Evolutionary conservation across 2,329 filamentous ascomycete species (phyloP).

Genomic region (Arthrocladium fulminans): DNA sequence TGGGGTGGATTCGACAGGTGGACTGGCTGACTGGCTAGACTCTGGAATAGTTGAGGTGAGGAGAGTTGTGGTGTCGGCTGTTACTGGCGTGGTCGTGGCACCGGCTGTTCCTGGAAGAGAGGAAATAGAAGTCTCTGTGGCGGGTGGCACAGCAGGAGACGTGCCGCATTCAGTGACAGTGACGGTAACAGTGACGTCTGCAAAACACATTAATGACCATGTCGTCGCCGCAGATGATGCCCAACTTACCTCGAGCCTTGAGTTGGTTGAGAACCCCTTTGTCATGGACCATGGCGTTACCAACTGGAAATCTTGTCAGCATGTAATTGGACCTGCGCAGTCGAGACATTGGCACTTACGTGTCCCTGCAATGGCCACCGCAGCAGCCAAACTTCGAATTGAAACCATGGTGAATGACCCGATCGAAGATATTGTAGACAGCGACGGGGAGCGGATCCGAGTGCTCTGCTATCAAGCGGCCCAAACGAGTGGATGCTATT

Average conservation of each 20-base stretch:
- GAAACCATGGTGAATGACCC: constrained; percentile 18
- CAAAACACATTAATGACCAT: constrained; percentile 10
- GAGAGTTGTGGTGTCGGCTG: constrained; percentile 5
- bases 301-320: constrained; percentile 8
- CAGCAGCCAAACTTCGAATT: constrained; percentile 6
- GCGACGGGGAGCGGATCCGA: constrained; percentile 21
- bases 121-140: background rate
- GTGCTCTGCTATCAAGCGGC: constrained; percentile 15
- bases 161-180: constrained; percentile 8
- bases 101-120: background rate
- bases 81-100: background rate
- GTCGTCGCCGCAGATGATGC: constrained; percentile 1
- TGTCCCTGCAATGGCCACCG: constrained; percentile 8
- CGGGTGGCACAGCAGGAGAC: constrained; percentile 6
- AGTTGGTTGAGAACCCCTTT: constrained; percentile 16
- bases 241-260: constrained; percentile 16
- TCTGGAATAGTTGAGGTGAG: constrained; percentile 4
- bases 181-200: constrained; percentile 7
- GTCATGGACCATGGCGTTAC: constrained; percentile 12
- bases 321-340: constrained; percentile 1
- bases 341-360: constrained; percentile 13
- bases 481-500: constrained; percentile 18
- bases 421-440: constrained; percentile 12
- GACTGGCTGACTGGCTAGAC: background rate
- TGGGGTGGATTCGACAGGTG: constrained; percentile 3